Base-by-base conservation (phyloP, 345 rosid species). In the Brassica nigra region DNA sequence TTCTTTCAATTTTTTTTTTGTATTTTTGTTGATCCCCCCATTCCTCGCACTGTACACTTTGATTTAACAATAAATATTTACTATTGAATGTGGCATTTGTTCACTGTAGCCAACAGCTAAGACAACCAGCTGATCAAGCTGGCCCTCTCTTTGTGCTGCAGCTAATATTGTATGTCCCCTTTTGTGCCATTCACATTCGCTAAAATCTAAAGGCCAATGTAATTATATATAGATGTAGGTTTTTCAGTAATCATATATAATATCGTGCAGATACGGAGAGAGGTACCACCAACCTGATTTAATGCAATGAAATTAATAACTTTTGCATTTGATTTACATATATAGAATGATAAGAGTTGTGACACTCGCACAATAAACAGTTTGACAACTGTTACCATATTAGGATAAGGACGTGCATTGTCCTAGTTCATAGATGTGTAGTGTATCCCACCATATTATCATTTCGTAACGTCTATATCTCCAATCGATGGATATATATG, bases 91-190 rank as follows among this genome's bases (percentile, higher is more conserved):
- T 74, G 15, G 57, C 68, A 67, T 64, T 59, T 79, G 68, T 58
- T 73, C 64, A 79, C 74, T 73, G 82, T 74, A 47, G 39, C 33
- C 5, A 31, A 79, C 82, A 73, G 65, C 82, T 79, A 79, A 72
- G 73, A 73, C 27, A 44, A 61, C 4, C 74, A 66, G 64, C 78
- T 23, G 27, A 23, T 73, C 78, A 65, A 79, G 16, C 78, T 67
- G 74, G 64, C 74, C 70, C 77, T 72, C 33, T 67, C 68, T 66
- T 66, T 14, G 67, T 39, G 42, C 74, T 79, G 78, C 78, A 79
- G 39, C 69, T 63, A 73, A 59, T 73, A 44, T 44, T 44, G 54
- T 68, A 67, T 73, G 82, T 79, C 74, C 82, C 82, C 78, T 12
- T 67, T 73, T 63, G 68, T 62, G 34, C 10, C 6, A 57, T 72